A percentile compares a stretch with the other conserved stretches of the same genome.
Evolutionary conservation across 169 alveolate genomes (phyloP).

Genomic region (Eimeria mitis): DNA sequence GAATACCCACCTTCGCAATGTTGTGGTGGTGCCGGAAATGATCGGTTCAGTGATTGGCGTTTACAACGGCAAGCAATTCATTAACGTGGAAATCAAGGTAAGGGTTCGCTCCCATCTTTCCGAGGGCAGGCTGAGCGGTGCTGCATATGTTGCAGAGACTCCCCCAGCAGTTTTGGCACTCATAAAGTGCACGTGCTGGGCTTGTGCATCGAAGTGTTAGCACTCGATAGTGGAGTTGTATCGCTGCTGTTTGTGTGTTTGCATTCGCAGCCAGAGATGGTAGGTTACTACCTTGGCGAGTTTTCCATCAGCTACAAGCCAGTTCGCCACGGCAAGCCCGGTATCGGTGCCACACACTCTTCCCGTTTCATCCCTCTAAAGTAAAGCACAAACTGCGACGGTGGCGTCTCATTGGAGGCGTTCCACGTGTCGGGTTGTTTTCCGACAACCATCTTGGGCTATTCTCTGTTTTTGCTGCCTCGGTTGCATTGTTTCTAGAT

Average conservation of each 20-base stretch:
- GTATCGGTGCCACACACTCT: constrained; percentile 95
- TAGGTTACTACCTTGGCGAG: constrained; percentile 99
- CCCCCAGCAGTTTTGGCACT: neutral
- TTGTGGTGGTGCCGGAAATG: constrained; percentile 98
- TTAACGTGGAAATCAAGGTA: constrained; percentile 98
- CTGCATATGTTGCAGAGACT: neutral
- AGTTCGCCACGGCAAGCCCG: constrained; percentile 99
- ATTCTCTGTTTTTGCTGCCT: constrained; percentile 30
- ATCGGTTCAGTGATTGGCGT: constrained; percentile 99
- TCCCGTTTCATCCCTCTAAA: constrained; percentile 83
- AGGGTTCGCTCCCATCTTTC: neutral
- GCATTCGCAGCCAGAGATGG: constrained; percentile 96
- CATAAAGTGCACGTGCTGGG: neutral
- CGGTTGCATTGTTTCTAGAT: neutral
- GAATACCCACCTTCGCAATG: constrained; percentile 97
- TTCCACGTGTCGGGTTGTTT: constrained; percentile 11
- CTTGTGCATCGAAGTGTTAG: neutral
- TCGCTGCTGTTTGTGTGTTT: neutral
- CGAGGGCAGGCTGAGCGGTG: neutral
- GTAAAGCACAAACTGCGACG: constrained; percentile 35
- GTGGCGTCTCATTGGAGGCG: constrained; percentile 6
- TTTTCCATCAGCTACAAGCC: constrained; percentile 99
- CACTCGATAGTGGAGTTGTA: neutral
- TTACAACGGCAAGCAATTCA: constrained; percentile 98
- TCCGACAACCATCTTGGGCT: neutral